Evolutionary conservation across 331 rosid genomes (phyloP), one percentile per base, ranked within the genome.

Genomic region (Saraca asoca): DNA sequence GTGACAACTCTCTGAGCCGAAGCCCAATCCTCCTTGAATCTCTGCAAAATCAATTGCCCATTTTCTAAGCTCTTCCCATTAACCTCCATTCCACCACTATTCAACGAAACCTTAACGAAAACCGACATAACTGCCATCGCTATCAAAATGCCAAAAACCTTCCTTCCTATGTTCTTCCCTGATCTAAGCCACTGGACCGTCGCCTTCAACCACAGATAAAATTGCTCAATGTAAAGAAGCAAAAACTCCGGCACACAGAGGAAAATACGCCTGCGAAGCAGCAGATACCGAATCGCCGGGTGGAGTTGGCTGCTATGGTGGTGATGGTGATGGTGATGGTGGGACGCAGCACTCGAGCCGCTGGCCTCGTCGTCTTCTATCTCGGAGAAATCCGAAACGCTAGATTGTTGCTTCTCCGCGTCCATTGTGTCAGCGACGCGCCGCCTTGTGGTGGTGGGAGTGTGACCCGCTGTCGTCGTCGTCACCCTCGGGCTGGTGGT

Each of bases 371-470:
- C 78, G 6, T 54, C 79, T 12, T 79, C 98, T 0, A 72, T 70
- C 18, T 77, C 91, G 0, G 75, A 64, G 52, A 63, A 62, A 34
- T 82, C 90, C 0, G 82, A 72, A 64, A 49, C 42, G 69, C 68
- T 72, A 0, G 82, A 57, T 15, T 68, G 80, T 12, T 64, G 80
- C 10, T 64, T 71, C 17, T 86, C 95, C 9, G 76, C 33, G 74
- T 86, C 95, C 16, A 54, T 44, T 15, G 54, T 20, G 80, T 91
- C 98, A 0, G 90, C 73, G 50, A 90, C 96, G 33, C 99, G 97
- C 24, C 99, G 80, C 34, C 99, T 80, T 5, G 97, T 87, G 6
- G 83, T 78, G 5, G 82, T 78, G 46, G 90, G 88, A 69, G 31
- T 3, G 31, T 24, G 95, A 83, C 12, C 86, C 91, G 44, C 79